phyloP scores from a whole-genome alignment of 192 early-diverging fungal genomes.

The Entomortierella beljakovae region DNA sequence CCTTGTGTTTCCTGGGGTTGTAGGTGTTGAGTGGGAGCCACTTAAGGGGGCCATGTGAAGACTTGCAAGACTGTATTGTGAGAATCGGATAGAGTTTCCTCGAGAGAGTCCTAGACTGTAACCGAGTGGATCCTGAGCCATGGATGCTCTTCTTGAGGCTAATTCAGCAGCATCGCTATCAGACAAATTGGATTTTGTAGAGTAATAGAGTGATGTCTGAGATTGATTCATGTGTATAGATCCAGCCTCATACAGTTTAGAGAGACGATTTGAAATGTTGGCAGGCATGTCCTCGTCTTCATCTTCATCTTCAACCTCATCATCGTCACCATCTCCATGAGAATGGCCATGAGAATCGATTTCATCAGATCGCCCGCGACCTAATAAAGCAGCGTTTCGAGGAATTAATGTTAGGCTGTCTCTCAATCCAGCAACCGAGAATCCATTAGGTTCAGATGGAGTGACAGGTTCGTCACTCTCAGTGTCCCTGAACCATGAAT shows the following conservation, averaged over 20 bases:
- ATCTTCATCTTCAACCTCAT: constrained; percentile 29
- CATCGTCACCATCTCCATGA: constrained; percentile 21
- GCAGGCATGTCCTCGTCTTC: constrained; percentile 33
- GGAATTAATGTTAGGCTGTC: constrained; percentile 10
- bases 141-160: constrained; percentile 19
- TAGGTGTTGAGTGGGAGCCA: constrained; percentile 4
- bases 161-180: constrained; percentile 27
- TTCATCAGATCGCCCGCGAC: constrained; percentile 7
- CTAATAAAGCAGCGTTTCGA: not conserved
- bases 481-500: constrained; percentile 24
- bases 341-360: not conserved
- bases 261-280: constrained; percentile 34
- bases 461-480: not conserved
- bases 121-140: constrained; percentile 30
- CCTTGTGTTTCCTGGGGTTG: constrained; percentile 15
- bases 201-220: constrained; percentile 46
- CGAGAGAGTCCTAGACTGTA: constrained; percentile 34
- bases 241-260: constrained; percentile 37
- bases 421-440: constrained; percentile 11
- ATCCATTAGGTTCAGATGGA: not conserved
- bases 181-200: constrained; percentile 34
- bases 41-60: constrained; percentile 6
- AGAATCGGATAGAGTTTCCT: constrained; percentile 34
- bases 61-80: constrained; percentile 34
- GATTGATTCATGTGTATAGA: constrained; percentile 41